Evolutionary conservation across 2,329 filamentous ascomycete genomes (phyloP).

Genomic region (Talaromyces sp.): DNA sequence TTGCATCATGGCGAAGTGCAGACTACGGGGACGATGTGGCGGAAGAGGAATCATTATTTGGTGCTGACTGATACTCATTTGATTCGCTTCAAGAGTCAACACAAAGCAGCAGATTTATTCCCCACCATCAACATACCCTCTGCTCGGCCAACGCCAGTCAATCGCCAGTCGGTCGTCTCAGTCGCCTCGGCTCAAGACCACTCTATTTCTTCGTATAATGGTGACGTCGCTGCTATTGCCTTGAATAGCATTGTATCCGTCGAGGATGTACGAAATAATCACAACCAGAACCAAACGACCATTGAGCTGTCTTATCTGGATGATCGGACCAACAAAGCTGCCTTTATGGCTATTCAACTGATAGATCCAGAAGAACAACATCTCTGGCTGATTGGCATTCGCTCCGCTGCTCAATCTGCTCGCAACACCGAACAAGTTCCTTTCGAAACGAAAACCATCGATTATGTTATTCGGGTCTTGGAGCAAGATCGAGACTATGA

Average conservation of each 20-base stretch:
- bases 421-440: conserved; percentile 50
- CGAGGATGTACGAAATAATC: conserved; percentile 59
- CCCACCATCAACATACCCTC: conserved; percentile 47
- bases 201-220: conserved; percentile 54
- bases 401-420: conserved; percentile 56
- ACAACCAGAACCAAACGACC: conserved; percentile 50
- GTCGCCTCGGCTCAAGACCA: conserved; percentile 60
- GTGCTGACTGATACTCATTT: conserved; percentile 67
- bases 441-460: conserved; percentile 58
- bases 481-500: conserved; percentile 67
- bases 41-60: conserved; percentile 69
- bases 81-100: conserved; percentile 64
- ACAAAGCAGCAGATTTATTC: conserved; percentile 63
- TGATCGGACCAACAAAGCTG: conserved; percentile 58
- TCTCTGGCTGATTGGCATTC: conserved; percentile 61
- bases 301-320: conserved; percentile 67
- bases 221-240: conserved; percentile 54
- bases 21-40: conserved; percentile 65
- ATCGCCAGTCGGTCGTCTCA: conserved; percentile 58
- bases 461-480: conserved; percentile 59
- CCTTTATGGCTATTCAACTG: conserved; percentile 62
- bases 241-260: conserved; percentile 65
- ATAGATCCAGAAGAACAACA: conserved; percentile 62
- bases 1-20: conserved; percentile 67
- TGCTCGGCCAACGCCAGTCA: conserved; percentile 41